Evolutionary conservation across 2,329 filamentous ascomycete genomes (phyloP).

Genomic region (Teratosphaeriaceae sp.): DNA sequence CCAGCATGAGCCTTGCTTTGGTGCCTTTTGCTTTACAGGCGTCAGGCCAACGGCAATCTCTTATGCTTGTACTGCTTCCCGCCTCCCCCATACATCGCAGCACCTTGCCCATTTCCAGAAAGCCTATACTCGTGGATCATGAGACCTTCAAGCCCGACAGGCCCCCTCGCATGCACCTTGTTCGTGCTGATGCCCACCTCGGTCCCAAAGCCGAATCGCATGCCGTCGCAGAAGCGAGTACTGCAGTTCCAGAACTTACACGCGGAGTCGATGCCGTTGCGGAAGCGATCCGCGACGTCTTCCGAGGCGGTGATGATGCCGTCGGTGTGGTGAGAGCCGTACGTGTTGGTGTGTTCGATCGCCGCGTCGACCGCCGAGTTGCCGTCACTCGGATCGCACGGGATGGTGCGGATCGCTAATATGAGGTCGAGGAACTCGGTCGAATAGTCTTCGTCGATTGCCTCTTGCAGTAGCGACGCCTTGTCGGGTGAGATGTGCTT

Average conservation of each 20-base stretch:
- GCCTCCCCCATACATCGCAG: slow-evolving; percentile 61
- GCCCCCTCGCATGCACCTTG: slow-evolving; percentile 92
- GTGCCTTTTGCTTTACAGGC: no score
- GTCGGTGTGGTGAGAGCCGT: slow-evolving; percentile 93
- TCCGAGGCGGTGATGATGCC: slow-evolving; percentile 69
- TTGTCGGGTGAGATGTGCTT: slow-evolving; percentile 38
- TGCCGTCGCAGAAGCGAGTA: slow-evolving; percentile 90
- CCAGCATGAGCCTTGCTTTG: no score
- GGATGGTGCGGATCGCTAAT: slow-evolving; percentile 75
- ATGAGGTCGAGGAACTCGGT: slow-evolving; percentile 86
- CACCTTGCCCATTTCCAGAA: slow-evolving; percentile 74
- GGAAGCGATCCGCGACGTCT: slow-evolving; percentile 69
- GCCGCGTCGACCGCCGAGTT: slow-evolving; percentile 54
- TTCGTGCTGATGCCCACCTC: slow-evolving; percentile 98
- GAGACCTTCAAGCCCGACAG: slow-evolving; percentile 87
- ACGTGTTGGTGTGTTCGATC: slow-evolving; percentile 80
- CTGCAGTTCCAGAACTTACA: slow-evolving; percentile 97
- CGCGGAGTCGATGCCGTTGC: slow-evolving; percentile 77
- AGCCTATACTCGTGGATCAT: slow-evolving; percentile 98
- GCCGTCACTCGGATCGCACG: slow-evolving; percentile 21
- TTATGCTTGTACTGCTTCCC: slow-evolving; percentile 49
- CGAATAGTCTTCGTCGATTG: slow-evolving; percentile 65
- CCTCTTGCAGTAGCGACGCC: slow-evolving; percentile 52
- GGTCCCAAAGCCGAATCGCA: slow-evolving; percentile 95
- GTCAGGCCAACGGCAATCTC: slow-evolving; percentile 32